A percentile compares a stretch with the other conserved stretches of the same genome.
Evolutionary conservation across 164 flowering plant species (phyloP).

Genomic region (Stephania yunnanensis): DNA sequence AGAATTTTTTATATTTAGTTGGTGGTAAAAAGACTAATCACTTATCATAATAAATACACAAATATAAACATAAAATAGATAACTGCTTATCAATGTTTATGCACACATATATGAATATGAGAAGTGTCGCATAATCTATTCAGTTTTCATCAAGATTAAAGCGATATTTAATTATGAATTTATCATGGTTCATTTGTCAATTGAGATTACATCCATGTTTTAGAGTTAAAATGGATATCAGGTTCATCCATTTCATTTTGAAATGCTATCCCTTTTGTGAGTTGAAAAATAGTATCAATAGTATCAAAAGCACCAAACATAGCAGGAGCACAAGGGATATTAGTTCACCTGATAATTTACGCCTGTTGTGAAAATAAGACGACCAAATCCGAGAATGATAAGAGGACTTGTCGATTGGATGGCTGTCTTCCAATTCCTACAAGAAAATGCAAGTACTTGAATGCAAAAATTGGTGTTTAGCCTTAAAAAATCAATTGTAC

Average conservation of each 20-base stretch:
- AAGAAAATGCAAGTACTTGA: constrained; percentile 7
- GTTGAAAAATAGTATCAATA: not conserved
- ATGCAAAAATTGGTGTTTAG: not conserved
- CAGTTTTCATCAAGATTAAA: not conserved
- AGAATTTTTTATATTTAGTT: not conserved
- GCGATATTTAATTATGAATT: not conserved
- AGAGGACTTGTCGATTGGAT: constrained; percentile 63
- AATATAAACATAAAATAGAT: not conserved
- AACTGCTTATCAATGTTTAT: not conserved
- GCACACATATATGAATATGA: not conserved
- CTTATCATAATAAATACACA: not conserved
- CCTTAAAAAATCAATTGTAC: not conserved
- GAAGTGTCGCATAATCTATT: not conserved
- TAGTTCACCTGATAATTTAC: constrained; percentile 79
- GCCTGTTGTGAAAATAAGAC: constrained; percentile 64
- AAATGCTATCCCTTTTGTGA: not conserved
- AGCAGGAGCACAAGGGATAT: constrained; percentile 1
- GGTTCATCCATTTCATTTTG: not conserved
- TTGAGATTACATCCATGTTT: not conserved
- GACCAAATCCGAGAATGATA: constrained; percentile 66
- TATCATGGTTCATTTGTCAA: not conserved
- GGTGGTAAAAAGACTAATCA: not conserved
- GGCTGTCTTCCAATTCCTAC: constrained; percentile 56
- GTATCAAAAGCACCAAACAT: not conserved
- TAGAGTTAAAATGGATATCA: not conserved